Evolutionary conservation across 768 basidiomycete species (phyloP).

Genomic region (Hericium coralloides): DNA sequence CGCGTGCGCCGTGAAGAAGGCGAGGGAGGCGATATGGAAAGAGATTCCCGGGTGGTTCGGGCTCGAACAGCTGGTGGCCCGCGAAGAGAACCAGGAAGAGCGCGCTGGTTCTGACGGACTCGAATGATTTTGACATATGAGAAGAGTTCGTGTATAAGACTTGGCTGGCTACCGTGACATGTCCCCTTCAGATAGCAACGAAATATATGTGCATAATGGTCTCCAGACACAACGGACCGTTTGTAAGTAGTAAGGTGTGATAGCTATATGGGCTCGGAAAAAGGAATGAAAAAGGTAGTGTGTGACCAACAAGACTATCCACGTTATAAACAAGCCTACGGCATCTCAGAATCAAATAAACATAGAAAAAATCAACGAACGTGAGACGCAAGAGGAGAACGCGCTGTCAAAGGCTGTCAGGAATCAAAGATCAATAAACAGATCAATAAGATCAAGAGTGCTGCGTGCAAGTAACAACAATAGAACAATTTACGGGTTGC

Average conservation of each 20-base stretch:
- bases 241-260: not conserved
- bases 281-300: too few relatives aligned
- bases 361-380: not conserved
- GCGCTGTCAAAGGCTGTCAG: too few relatives aligned
- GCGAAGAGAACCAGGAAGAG: not conserved
- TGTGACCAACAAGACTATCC: not conserved
- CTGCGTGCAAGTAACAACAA: too few relatives aligned
- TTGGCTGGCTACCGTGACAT: too few relatives aligned
- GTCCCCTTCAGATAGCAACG: too few relatives aligned
- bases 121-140: too few relatives aligned
- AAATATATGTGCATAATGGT: not conserved
- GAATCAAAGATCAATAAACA: too few relatives aligned
- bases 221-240: not conserved
- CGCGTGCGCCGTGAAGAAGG: conserved; percentile 28
- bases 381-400: too few relatives aligned
- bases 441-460: too few relatives aligned
- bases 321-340: not conserved
- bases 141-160: too few relatives aligned
- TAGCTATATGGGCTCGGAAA: not conserved
- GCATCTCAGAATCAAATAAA: not conserved
- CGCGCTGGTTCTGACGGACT: too few relatives aligned
- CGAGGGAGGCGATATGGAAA: conserved; percentile 54
- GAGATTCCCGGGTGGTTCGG: conserved; percentile 60
- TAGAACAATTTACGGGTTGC: too few relatives aligned
- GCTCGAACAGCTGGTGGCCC: conserved; percentile 15